Evolutionary conservation across 345 rosid species (phyloP).

Genomic region (Salix suchowensis): DNA sequence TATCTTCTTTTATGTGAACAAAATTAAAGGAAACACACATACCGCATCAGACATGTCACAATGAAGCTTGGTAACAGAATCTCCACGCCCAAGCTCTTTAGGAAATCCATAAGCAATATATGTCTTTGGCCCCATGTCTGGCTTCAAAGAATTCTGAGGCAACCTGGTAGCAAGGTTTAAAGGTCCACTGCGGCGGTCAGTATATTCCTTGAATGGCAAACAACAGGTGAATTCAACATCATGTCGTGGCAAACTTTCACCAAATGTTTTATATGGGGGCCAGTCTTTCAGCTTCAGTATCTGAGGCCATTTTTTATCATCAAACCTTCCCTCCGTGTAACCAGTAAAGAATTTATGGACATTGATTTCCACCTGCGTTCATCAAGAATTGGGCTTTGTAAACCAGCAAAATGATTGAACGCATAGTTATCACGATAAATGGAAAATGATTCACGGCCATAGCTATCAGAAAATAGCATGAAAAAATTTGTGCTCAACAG

Average conservation of each 20-base stretch:
- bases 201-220: constrained; percentile 73
- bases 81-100: constrained; percentile 77
- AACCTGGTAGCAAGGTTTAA: constrained; percentile 57
- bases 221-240: constrained; percentile 53
- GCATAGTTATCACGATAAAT: too few species aligned
- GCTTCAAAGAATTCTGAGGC: constrained; percentile 49
- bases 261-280: constrained; percentile 65
- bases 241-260: constrained; percentile 61
- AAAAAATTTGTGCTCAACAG: too few species aligned
- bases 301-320: constrained; percentile 44
- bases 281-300: constrained; percentile 73
- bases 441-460: too few species aligned
- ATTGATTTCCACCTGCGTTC: constrained; percentile 47
- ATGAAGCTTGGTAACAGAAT: constrained; percentile 86
- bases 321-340: constrained; percentile 29
- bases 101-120: constrained; percentile 67
- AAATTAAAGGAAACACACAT: constrained; percentile 7
- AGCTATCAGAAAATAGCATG: too few species aligned
- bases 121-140: constrained; percentile 86
- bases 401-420: too few species aligned
- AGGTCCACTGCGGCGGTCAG: constrained; percentile 56
- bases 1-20: too few species aligned
- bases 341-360: constrained; percentile 54
- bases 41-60: constrained; percentile 92
- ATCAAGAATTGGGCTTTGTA: neutral